Evolutionary conservation across 257 asterid genomes (phyloP).

Genomic region (Nicotiana knightiana): DNA sequence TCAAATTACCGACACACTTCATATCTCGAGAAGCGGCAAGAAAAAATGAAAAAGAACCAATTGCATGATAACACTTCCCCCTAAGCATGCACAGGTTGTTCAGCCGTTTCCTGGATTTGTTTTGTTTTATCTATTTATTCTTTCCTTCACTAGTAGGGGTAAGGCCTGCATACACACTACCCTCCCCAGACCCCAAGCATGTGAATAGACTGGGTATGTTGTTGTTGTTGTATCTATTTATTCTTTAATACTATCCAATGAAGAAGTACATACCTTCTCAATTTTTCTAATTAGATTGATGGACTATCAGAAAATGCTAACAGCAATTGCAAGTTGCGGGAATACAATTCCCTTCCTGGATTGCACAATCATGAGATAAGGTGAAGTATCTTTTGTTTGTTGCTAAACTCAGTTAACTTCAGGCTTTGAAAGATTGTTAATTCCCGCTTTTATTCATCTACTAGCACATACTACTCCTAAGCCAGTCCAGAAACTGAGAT

Average conservation of each 20-base stretch:
- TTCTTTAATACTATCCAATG: constrained; percentile 1
- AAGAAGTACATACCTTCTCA: constrained; percentile 44
- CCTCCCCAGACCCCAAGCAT: too few species aligned
- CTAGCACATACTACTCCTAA: background rate
- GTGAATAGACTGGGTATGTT: too few species aligned
- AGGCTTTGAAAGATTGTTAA: background rate
- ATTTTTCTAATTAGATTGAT: constrained; percentile 54
- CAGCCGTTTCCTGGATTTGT: background rate
- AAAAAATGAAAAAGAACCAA: background rate
- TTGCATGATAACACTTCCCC: background rate
- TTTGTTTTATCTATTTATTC: background rate
- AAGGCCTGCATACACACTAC: too few species aligned
- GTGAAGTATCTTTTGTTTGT: background rate
- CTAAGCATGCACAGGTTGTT: background rate
- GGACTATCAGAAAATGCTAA: constrained; percentile 69
- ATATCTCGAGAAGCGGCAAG: background rate
- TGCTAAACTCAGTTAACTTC: background rate
- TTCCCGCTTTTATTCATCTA: background rate
- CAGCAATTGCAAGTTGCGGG: constrained; percentile 74
- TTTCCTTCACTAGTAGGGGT: too few species aligned
- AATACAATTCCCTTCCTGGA: constrained; percentile 70
- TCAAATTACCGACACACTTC: background rate
- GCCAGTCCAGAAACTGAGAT: background rate
- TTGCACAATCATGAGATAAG: constrained; percentile 11
- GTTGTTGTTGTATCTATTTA: too few species aligned